These are phyloP conservation scores for Isochrysis galbana DNA, from an alignment of 78 protist species.

Conservation along the genomic window DNA sequence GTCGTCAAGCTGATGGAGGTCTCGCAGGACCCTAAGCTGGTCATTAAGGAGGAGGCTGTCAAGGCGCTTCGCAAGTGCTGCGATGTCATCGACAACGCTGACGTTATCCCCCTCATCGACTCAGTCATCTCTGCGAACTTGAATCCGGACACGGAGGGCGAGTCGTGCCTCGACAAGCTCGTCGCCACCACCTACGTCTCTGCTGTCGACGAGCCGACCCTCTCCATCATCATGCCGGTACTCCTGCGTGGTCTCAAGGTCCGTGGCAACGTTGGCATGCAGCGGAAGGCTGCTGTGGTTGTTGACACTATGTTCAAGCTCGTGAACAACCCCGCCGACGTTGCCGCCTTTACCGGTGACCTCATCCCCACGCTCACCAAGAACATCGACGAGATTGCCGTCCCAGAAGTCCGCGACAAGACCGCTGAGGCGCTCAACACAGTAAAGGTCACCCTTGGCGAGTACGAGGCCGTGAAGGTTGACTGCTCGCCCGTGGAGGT, in stretches of 20 bases:
- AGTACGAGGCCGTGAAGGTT: not conserved
- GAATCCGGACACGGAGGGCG: slow-evolving; percentile 59
- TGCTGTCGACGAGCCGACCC: slow-evolving; percentile 61
- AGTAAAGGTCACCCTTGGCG: slow-evolving; percentile 33
- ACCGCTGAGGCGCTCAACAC: slow-evolving; percentile 36
- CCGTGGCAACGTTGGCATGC: slow-evolving; percentile 24
- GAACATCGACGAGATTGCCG: slow-evolving; percentile 51
- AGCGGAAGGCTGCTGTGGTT: slow-evolving; percentile 61
- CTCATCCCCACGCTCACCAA: slow-evolving; percentile 56
- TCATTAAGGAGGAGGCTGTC: slow-evolving; percentile 44
- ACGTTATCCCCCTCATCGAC: not conserved
- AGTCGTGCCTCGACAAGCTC: slow-evolving; percentile 59
- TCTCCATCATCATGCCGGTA: slow-evolving; percentile 57
- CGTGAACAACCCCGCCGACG: slow-evolving; percentile 52
- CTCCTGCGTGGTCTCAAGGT: slow-evolving; percentile 59
- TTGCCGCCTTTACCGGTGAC: slow-evolving; percentile 44
- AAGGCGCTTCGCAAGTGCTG: not conserved
- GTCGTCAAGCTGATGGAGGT: slow-evolving; percentile 1
- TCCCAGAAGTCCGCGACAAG: slow-evolving; percentile 67
- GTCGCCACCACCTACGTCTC: slow-evolving; percentile 64
- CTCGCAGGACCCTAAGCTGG: slow-evolving; percentile 55
- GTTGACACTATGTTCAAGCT: slow-evolving; percentile 68
- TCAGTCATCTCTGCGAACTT: slow-evolving; percentile 27
- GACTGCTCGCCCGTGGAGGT: slow-evolving; percentile 21
- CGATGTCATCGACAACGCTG: not conserved